These are phyloP conservation scores for Penstemon newberryi DNA, from an alignment of 257 asterid species.

Conservation along the genomic window DNA sequence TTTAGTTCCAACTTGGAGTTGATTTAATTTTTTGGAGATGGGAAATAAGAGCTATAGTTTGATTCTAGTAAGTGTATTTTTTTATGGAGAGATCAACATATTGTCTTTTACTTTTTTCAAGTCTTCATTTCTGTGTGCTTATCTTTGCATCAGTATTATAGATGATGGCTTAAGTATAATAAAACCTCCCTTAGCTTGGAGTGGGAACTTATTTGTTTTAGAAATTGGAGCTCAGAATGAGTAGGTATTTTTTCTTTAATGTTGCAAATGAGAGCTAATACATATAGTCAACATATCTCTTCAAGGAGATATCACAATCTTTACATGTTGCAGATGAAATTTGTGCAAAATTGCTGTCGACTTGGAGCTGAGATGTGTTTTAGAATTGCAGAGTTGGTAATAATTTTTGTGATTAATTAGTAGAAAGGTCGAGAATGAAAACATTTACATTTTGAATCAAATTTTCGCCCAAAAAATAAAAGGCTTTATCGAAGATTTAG, in stretches of 20 bases:
- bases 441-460: not conserved
- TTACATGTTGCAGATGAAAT: not conserved
- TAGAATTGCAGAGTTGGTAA: not conserved
- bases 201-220: too few species aligned
- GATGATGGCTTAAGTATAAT: too few species aligned
- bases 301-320: not conserved
- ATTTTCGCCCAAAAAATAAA: not conserved
- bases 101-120: not conserved
- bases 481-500: not conserved
- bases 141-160: not conserved
- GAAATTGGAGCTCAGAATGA: too few species aligned
- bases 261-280: too few species aligned
- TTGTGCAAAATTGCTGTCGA: not conserved
- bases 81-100: not conserved
- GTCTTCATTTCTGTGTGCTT: not conserved
- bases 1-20: not conserved
- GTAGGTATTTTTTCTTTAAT: too few species aligned
- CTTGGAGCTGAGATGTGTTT: not conserved
- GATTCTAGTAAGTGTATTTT: conserved; percentile 1
- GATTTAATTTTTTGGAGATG: not conserved
- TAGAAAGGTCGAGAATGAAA: not conserved
- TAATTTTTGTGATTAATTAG: not conserved
- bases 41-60: conserved; percentile 12
- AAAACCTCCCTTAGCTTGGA: too few species aligned
- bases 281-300: not conserved